phyloP scores from a whole-genome alignment of 1,284 basidiomycete genomes.

The Xerocomus cyaneibrunnescens region DNA sequence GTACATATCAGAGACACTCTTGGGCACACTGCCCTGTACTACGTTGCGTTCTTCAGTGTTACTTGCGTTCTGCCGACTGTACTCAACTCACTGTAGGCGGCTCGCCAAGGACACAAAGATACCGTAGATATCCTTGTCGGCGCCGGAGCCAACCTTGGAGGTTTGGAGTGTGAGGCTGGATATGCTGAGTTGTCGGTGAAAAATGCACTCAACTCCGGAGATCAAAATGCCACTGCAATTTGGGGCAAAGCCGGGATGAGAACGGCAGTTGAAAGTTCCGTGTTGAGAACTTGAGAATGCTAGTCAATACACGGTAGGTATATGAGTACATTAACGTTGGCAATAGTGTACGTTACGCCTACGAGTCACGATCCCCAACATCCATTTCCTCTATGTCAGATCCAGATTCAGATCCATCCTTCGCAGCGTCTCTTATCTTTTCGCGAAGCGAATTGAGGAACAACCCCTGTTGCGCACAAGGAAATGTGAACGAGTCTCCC shows the following conservation, averaged over 20 bases:
- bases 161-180: slow-evolving; percentile 59
- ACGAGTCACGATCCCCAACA: slow-evolving; percentile 14
- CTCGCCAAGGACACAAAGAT: slow-evolving; percentile 60
- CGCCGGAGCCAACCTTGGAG: slow-evolving; percentile 73
- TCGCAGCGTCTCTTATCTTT: slow-evolving; percentile 42
- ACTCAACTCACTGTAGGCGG: slow-evolving; percentile 48
- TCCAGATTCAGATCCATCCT: slow-evolving; percentile 33
- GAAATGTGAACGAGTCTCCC: slow-evolving; percentile 62
- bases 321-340: slow-evolving; percentile 10
- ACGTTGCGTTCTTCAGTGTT: slow-evolving; percentile 42
- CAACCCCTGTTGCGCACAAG: slow-evolving; percentile 58
- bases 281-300: not conserved
- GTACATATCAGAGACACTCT: slow-evolving; percentile 80
- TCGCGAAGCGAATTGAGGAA: slow-evolving; percentile 61
- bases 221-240: slow-evolving; percentile 45
- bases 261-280: not conserved
- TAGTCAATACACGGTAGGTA: slow-evolving; percentile 22
- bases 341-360: slow-evolving; percentile 6
- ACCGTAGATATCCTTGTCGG: slow-evolving; percentile 68
- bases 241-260: slow-evolving; percentile 50
- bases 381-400: slow-evolving; percentile 34
- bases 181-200: slow-evolving; percentile 53
- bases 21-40: slow-evolving; percentile 83
- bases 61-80: not conserved
- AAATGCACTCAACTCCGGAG: slow-evolving; percentile 45